A percentile compares a stretch with the other conserved stretches of the same genome.
Evolutionary conservation across 495 filamentous ascomycete species (phyloP).

Genomic region (Sabuloglossum arenarium): DNA sequence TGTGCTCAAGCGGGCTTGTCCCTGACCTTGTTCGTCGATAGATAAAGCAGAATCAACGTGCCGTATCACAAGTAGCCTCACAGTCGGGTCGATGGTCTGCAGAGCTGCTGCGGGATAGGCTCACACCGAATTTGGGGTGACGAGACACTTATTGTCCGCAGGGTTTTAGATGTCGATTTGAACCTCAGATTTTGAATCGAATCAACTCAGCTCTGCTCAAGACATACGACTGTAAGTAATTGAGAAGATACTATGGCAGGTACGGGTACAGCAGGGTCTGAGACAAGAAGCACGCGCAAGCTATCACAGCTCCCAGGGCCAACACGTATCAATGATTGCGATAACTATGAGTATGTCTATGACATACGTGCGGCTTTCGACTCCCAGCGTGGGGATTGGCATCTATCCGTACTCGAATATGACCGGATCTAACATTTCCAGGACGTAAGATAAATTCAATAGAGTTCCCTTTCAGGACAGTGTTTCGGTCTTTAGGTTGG

Average conservation of each 20-base stretch:
- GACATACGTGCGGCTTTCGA: not conserved
- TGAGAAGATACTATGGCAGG: not conserved
- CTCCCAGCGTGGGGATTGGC: not conserved
- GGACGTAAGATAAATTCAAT: conserved; percentile 2
- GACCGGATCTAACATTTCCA: conserved; percentile 1
- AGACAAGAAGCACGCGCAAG: not conserved
- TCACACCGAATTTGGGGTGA: not conserved
- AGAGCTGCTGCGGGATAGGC: not conserved
- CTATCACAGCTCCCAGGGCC: not conserved
- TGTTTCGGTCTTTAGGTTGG: not conserved
- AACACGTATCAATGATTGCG: not conserved
- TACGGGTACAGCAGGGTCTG: not conserved
- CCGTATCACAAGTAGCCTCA: not conserved
- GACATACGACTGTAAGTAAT: not conserved
- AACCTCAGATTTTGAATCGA: not conserved
- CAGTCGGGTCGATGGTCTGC: not conserved
- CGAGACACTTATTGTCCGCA: not conserved
- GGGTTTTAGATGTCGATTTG: not conserved
- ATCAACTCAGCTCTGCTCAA: not conserved
- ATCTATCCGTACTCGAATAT: not conserved
- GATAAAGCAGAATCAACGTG: not conserved
- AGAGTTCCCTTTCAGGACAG: not conserved
- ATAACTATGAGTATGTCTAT: not conserved
- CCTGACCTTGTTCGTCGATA: not conserved
- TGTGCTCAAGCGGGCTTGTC: not conserved